phyloP scores from a whole-genome alignment of 2,329 filamentous ascomycete species.

The Claviceps cyperi region DNA sequence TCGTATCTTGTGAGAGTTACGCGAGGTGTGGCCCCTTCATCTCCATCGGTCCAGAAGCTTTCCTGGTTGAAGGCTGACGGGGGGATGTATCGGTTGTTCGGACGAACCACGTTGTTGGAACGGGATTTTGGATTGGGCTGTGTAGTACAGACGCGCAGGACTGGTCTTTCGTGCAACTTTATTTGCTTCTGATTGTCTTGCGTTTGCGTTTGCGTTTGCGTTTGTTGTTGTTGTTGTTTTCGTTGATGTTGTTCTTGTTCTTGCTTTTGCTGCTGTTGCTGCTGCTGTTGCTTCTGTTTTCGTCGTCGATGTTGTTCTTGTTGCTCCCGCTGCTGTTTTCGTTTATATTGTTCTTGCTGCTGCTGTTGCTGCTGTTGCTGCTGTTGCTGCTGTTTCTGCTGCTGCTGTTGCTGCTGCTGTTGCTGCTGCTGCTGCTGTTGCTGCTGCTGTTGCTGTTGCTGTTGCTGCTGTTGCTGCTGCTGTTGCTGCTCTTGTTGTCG shows the following conservation, averaged over 20 bases:
- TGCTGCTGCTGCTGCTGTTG: background rate
- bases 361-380: background rate
- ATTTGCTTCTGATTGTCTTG: background rate
- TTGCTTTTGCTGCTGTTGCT: no score
- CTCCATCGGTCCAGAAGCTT: slow-evolving; percentile 2
- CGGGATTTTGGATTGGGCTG: background rate
- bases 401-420: background rate
- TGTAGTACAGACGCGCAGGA: background rate
- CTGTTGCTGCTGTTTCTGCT: background rate
- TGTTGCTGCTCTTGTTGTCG: background rate
- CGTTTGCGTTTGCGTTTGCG: no score
- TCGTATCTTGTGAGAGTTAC: slow-evolving; percentile 5
- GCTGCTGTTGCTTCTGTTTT: background rate
- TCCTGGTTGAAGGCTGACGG: background rate
- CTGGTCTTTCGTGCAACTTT: background rate
- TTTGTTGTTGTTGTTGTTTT: background rate
- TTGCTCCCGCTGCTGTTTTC: background rate
- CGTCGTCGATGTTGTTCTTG: background rate
- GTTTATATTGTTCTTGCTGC: background rate
- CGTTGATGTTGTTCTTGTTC: background rate
- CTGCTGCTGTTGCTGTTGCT: background rate
- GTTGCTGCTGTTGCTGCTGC: background rate
- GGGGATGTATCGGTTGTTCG: background rate
- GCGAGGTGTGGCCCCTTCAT: slow-evolving; percentile 1
- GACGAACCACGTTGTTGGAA: background rate